Base-by-base conservation (phyloP, 129 eudicot genomes). In the Oenanthe sinensis region DNA sequence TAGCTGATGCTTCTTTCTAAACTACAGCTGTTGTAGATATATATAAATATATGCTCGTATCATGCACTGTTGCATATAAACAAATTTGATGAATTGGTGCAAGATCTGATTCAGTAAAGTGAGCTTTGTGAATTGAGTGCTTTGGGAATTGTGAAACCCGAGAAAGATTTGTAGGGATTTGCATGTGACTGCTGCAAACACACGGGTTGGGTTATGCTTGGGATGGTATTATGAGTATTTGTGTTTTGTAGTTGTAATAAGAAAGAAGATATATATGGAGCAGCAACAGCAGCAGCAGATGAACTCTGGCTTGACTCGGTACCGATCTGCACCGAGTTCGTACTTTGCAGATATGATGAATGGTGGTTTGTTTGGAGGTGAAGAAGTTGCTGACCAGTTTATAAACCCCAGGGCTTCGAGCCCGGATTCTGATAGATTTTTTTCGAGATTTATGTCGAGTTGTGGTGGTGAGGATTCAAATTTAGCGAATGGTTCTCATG, bases 281-380 rank as follows among this genome's bases (percentile, higher is more conserved):
- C 88, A 77, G 2, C 87, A 83, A 22, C 86, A 77, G 69, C 36
- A 71, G 20, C 36, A 71, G 50, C 33, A 72, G 74, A 77, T 77
- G 77, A 89, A 75, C 82, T 78, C 91, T 4, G 96, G 96, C 2
- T 87, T 92, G 75, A 88, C 92, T 22, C 84, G 97, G 42, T 90
- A 92, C 78, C 80, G 90, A 68, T 92, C 97, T 10, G 97, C 97
- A 0, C 97, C 97, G 39, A 92, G 96, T 71, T 90, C 97, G 0
- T 92, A 88, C 36, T 91, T 92, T 50, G 71, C 90, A 9, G 80
- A 71, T 76, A 50, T 90, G 44, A 68, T 90, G 5, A 78, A 78
- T 72, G 83, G 76, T 58, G 80, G 83, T 39, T 8, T 89, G 79
- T 60, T 33, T 70, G 76, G 87, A 50, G 92, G 81, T 68, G 88